Conservation (phyloP, 164 flowering plant species). For the Warburgia ugandensis region DNA sequence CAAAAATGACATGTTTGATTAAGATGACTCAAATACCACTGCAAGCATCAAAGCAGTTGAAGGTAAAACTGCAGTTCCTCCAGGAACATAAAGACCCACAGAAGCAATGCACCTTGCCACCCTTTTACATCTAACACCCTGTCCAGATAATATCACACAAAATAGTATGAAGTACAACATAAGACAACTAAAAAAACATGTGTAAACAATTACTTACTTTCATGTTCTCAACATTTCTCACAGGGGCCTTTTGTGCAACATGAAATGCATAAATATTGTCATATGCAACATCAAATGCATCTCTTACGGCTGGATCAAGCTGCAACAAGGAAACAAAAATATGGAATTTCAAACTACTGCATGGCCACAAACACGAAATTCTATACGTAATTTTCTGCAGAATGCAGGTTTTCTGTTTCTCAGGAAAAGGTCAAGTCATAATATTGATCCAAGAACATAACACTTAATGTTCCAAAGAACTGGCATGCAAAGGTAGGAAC, state of each 20-base stretch:
- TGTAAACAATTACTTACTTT: slow-evolving; percentile 35
- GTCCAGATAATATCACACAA: slow-evolving; percentile 11
- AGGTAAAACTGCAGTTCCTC: slow-evolving; percentile 98
- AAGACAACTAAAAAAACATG: background rate
- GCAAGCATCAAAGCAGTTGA: slow-evolving; percentile 97
- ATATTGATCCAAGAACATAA: background rate
- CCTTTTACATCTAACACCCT: slow-evolving; percentile 95
- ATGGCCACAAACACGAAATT: no score
- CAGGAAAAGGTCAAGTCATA: no score
- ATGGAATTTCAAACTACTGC: background rate
- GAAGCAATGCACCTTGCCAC: slow-evolving; percentile 80
- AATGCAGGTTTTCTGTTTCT: no score
- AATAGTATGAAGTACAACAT: background rate
- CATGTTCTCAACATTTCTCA: slow-evolving; percentile 81
- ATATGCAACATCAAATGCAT: slow-evolving; percentile 96
- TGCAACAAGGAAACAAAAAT: slow-evolving; percentile 18
- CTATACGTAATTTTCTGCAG: no score
- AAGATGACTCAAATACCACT: slow-evolving; percentile 48
- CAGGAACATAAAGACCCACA: slow-evolving; percentile 97
- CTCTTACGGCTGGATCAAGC: slow-evolving; percentile 68
- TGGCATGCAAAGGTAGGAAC: background rate
- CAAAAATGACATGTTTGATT: background rate
- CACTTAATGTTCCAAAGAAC: background rate
- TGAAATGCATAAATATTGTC: slow-evolving; percentile 92
- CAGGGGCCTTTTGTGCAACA: slow-evolving; percentile 68